These are phyloP conservation scores for Grosmannia huntii DNA, from an alignment of 2,329 filamentous ascomycete species.

Conservation along the genomic window DNA sequence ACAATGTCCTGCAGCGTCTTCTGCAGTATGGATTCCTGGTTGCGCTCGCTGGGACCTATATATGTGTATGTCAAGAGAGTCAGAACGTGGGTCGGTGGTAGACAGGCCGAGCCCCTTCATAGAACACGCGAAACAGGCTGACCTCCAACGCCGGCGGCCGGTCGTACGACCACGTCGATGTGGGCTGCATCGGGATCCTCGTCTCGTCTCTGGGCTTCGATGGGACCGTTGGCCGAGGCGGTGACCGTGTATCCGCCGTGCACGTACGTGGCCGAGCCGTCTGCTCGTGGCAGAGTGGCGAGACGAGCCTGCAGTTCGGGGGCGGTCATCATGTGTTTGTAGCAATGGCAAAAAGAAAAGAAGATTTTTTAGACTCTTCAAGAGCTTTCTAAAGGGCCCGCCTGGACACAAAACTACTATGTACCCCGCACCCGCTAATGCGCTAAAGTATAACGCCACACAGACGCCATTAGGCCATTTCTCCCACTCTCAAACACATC, in stretches of 20 bases:
- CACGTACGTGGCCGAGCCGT: slow-evolving; percentile 70
- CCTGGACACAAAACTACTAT: neutral
- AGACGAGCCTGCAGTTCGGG: slow-evolving; percentile 37
- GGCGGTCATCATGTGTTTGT: slow-evolving; percentile 27
- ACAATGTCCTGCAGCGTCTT: slow-evolving; percentile 62
- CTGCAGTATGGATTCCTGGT: slow-evolving; percentile 67
- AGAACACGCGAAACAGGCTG: slow-evolving; percentile 17
- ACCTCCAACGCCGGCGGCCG: slow-evolving; percentile 74
- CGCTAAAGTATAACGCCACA: neutral
- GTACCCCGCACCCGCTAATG: neutral
- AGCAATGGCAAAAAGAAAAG: neutral
- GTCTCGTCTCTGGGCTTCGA: slow-evolving; percentile 80
- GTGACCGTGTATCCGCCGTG: slow-evolving; percentile 68
- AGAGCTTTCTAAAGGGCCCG: neutral
- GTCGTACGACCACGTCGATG: slow-evolving; percentile 81
- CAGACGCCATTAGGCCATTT: slow-evolving; percentile 1
- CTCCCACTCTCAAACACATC: neutral
- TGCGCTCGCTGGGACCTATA: slow-evolving; percentile 59
- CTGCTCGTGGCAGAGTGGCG: slow-evolving; percentile 53
- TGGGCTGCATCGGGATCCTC: slow-evolving; percentile 85
- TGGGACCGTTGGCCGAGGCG: slow-evolving; percentile 79
- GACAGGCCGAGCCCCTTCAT: neutral
- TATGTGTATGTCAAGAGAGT: slow-evolving; percentile 21
- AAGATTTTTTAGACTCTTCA: neutral
- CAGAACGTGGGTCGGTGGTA: neutral